These are phyloP conservation scores for Cinnamomum micranthum DNA, from an alignment of 164 flowering plant genomes.

Conservation along the genomic window DNA sequence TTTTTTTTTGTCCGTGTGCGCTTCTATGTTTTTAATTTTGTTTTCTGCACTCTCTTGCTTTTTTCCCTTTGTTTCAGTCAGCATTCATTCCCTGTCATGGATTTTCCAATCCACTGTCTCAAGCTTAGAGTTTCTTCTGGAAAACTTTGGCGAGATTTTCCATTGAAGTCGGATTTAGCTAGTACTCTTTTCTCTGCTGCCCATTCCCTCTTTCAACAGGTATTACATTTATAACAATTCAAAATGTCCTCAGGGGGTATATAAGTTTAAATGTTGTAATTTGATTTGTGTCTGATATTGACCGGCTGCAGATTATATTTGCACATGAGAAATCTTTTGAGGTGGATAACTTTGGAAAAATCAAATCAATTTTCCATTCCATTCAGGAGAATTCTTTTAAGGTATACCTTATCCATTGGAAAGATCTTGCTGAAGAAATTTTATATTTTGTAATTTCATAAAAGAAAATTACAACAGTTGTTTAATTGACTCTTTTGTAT, in stretches of 20 bases:
- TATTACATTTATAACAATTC: conserved; percentile 13
- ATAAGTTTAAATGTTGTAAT: background rate
- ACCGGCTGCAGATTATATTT: conserved; percentile 53
- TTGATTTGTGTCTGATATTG: conserved; percentile 5
- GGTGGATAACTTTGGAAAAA: conserved; percentile 37
- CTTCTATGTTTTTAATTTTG: conserved; percentile 2
- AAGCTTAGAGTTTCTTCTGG: conserved; percentile 57
- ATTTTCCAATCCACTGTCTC: conserved; percentile 38
- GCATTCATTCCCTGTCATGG: conserved; percentile 40
- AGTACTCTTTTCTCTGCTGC: conserved; percentile 45
- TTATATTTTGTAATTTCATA: no score
- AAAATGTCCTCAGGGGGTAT: background rate
- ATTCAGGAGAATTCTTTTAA: conserved; percentile 16
- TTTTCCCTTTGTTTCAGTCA: conserved; percentile 30
- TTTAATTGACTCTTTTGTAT: no score
- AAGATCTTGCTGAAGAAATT: background rate
- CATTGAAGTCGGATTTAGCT: conserved; percentile 17
- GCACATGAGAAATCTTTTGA: conserved; percentile 70
- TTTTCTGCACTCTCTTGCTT: background rate
- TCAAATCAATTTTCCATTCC: conserved; percentile 38
- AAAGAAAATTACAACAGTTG: no score
- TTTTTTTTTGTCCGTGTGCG: no score
- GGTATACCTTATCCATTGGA: conserved; percentile 25
- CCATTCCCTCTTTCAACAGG: conserved; percentile 66
- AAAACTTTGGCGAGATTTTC: conserved; percentile 51